A percentile compares a stretch with the other conserved stretches of the same genome.
Conservation (phyloP, 2,329 filamentous ascomycete species). For the Arthrobotrys conoides region DNA sequence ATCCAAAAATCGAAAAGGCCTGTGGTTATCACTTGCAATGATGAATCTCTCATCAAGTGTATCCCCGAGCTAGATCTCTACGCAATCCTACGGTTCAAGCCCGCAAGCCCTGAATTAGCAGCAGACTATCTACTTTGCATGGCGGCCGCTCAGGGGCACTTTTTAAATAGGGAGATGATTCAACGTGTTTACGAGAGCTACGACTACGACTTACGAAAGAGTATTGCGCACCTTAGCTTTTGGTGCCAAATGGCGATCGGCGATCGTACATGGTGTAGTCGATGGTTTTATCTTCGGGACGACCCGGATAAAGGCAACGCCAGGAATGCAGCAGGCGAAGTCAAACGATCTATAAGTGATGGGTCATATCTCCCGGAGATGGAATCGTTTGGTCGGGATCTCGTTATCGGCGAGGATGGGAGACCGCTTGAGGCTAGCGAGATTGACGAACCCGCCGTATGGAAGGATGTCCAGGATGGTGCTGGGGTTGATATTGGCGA, state of each 20-base stretch:
- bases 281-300: conserved; percentile 91
- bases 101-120: conserved; percentile 77
- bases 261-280: conserved; percentile 81
- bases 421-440: conserved; percentile 65
- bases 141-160: conserved; percentile 90
- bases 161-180: conserved; percentile 78
- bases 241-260: conserved; percentile 98
- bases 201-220: conserved; percentile 80
- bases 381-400: conserved; percentile 80
- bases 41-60: conserved; percentile 75
- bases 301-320: conserved; percentile 79
- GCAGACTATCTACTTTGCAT: conserved; percentile 85
- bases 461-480: conserved; percentile 76
- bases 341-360: conserved; percentile 83
- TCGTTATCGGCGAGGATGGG: conserved; percentile 65
- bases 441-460: conserved; percentile 74
- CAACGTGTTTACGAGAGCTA: conserved; percentile 79
- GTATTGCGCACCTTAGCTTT: conserved; percentile 87
- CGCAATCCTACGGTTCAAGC: conserved; percentile 82
- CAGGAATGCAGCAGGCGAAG: conserved; percentile 71
- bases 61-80: conserved; percentile 85
- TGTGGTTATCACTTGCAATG: conserved; percentile 94
- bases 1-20: conserved; percentile 89
- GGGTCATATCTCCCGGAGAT: conserved; percentile 83
- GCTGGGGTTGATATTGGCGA: conserved; percentile 78